Evolutionary conservation across 257 asterid genomes (phyloP), one percentile per base, ranked within the genome.

Genomic region (Forsythia suspensa): DNA sequence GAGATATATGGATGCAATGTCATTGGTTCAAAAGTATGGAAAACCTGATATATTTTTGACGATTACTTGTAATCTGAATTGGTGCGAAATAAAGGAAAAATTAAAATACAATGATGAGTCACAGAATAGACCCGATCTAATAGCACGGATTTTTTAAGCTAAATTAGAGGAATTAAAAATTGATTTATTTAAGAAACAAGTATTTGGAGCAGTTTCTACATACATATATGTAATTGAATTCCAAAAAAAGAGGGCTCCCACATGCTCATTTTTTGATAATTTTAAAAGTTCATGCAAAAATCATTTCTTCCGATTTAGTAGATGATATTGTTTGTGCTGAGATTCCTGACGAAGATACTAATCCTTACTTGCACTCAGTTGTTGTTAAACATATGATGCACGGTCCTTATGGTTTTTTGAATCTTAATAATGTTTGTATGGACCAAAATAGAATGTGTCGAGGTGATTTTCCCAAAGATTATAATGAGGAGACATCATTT

Each of bases 311-410:
- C 3, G 38, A 70, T 4, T 10, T 11, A 16, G n/a, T 48, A 7
- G 80, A 80, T 40, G 8, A 12, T 1, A 52, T 20, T 16, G 70
- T 74, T 2, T 36, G 9, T 0, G 72, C 71, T 0, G 46, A 75
- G 6, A 8, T 68, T 8, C 76, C 34, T 29, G 34, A 29, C 34
- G 34, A 29, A 0, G 0, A 9, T 4, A 29, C 34, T 29, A 29
- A 70, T 42, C 59, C 34, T 13, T 2, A 36, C 0, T 5, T 52
- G 9, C 3, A 55, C 16, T 2, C 1, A 3, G 2, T 51, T 13
- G 66, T 74, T 0, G 0, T 51, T 0, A 80, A 57, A 6, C 83
- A 80, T 8, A 55, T 80, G 73, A 39, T 80, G 38, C 83, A 80
- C 16, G 43, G 76, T 0, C 83, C 76, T 0, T 67, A 76, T 69